phyloP scores from a whole-genome alignment of 2,329 filamentous ascomycete species.

The Aspergillus sojae region DNA sequence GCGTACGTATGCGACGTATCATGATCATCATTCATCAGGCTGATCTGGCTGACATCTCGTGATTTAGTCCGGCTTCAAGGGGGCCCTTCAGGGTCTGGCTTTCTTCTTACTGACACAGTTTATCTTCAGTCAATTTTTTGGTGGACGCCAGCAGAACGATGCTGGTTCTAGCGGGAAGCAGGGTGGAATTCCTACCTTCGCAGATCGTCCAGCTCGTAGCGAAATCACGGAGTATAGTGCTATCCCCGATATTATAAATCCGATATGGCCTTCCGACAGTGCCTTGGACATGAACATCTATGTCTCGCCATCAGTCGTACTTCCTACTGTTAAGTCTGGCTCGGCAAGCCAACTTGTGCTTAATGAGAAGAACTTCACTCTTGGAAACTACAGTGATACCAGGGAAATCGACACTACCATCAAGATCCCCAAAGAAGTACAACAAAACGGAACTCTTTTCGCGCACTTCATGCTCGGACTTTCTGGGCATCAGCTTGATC shows the following conservation, averaged over 20 bases:
- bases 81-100: conserved; percentile 57
- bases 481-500: conserved; percentile 75
- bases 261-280: conserved; percentile 83
- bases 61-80: conserved; percentile 44
- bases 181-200: conserved; percentile 62
- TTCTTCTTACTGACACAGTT: conserved; percentile 64
- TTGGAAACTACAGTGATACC: conserved; percentile 78
- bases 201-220: conserved; percentile 60
- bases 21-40: neutral
- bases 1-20: conserved; percentile 27
- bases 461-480: conserved; percentile 90
- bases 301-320: conserved; percentile 72
- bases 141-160: conserved; percentile 36
- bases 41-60: conserved; percentile 23
- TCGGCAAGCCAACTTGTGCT: conserved; percentile 72
- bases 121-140: conserved; percentile 58
- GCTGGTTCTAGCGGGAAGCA: conserved; percentile 24
- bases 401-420: conserved; percentile 78
- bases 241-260: conserved; percentile 71
- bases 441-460: conserved; percentile 91
- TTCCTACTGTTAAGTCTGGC: conserved; percentile 65
- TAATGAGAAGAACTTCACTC: conserved; percentile 75
- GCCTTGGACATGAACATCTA: conserved; percentile 82
- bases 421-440: conserved; percentile 73
- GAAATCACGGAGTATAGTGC: conserved; percentile 45